A percentile compares a stretch with the other conserved stretches of the same genome.
phyloP scores from a whole-genome alignment of 345 rosid species.

The Eucalyptus marginata region DNA sequence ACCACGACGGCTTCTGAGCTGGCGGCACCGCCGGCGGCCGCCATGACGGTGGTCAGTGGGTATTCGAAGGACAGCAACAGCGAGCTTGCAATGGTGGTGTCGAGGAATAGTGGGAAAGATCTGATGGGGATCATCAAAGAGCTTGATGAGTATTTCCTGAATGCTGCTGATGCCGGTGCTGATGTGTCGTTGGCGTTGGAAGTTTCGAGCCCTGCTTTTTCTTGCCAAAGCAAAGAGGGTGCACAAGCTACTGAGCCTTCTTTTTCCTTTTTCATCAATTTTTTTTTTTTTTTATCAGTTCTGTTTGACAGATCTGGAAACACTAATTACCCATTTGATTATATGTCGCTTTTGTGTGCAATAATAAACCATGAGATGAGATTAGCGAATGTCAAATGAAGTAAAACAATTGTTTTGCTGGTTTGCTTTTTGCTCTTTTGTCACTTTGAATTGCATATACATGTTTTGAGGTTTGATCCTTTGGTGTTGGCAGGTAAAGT shows the following conservation, averaged over 20 bases:
- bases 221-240: conserved; percentile 53
- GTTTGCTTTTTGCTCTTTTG: background rate
- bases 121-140: conserved; percentile 79
- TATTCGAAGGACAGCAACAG: conserved; percentile 55
- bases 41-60: conserved; percentile 33
- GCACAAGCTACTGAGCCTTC: background rate
- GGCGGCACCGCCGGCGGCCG: conserved; percentile 13
- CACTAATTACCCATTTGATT: background rate
- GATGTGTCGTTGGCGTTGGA: conserved; percentile 61
- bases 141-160: conserved; percentile 82
- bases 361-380: background rate
- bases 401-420: background rate
- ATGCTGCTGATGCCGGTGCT: conserved; percentile 69
- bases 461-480: background rate
- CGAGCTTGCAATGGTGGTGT: conserved; percentile 74
- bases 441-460: background rate
- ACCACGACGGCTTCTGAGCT: conserved; percentile 19
- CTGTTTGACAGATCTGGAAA: background rate
- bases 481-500: conserved; percentile 37
- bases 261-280: background rate
- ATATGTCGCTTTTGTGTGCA: background rate
- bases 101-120: conserved; percentile 66
- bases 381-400: background rate
- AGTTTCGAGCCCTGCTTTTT: conserved; percentile 35
- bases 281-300: background rate